Base-by-base conservation (phyloP, 257 asterid species). In the Vinca minor region DNA sequence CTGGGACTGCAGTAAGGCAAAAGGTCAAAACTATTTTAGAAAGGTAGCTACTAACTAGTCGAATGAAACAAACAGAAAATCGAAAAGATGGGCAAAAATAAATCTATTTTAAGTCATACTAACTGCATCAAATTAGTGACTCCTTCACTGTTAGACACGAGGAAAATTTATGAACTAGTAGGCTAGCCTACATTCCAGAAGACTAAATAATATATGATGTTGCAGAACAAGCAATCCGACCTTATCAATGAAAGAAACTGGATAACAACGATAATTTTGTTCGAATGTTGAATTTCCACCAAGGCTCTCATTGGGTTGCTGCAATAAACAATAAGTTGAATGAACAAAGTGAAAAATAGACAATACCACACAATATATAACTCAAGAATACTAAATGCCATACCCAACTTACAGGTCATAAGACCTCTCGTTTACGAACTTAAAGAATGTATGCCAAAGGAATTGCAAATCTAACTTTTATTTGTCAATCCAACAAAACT, bases 221-320 rank as follows among this genome's bases (percentile, higher is more conserved):
- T 13, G 7, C 21, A 32, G 63, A n/a, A 45, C 3, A 47, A 14
- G n/a, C n/a, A 9, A 58, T 46, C 64, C 7, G 3, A 73, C 77
- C 77, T 73, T 73, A 36, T 67, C 78, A 68, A 73, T 62, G 64
- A 67, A 73, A 31, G 78, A 73, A 53, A 73, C 78, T 2, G 78
- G 78, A 36, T 68, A 73, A 63, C 78, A 73, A 11, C 70, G 73
- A 70, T 73, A 73, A 54, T 52, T 63, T 48, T 73, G 78, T 47
- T 60, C 53, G 52, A 73, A 73, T 31, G 55, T 8, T 63, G 78
- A 68, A 68, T 36, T 31, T 38, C 47, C 65, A 15, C 32, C 77
- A 25, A n/a, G 55, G 39, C 42, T 31, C 52, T 67, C 62, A n/a
- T n/a, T 59, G 48, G 44, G 48, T 39, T 49, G 42, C 78, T 73